These are phyloP conservation scores for Linnemannia schmuckeri DNA, from an alignment of 192 early-diverging fungal genomes.

Conservation along the genomic window DNA sequence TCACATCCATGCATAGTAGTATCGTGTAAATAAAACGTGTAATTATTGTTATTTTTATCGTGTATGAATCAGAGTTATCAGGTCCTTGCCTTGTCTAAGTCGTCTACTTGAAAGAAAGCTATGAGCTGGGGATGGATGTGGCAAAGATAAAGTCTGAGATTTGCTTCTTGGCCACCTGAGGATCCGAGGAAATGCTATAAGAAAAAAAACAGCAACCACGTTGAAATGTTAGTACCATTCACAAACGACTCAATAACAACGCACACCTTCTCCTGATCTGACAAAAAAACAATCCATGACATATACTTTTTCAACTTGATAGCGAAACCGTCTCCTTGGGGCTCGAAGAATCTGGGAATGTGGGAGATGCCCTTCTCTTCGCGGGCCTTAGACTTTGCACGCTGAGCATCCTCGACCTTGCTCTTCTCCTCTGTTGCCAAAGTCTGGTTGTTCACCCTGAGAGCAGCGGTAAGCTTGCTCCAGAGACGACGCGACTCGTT, in stretches of 20 bases:
- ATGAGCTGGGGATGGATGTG: conserved; percentile 8
- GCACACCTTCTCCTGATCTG: not conserved
- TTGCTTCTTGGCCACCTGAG: conserved; percentile 45
- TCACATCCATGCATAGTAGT: not conserved
- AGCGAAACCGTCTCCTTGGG: conserved; percentile 46
- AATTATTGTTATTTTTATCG: not conserved
- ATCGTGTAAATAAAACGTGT: not conserved
- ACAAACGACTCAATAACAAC: not conserved
- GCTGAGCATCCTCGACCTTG: conserved; percentile 81
- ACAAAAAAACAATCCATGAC: not conserved
- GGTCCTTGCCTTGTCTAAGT: not conserved
- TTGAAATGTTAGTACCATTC: not conserved
- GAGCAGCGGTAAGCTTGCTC: conserved; percentile 81
- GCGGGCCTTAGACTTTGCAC: conserved; percentile 66
- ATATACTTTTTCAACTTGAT: conserved; percentile 61
- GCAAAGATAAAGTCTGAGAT: conserved; percentile 46
- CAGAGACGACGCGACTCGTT: conserved; percentile 91
- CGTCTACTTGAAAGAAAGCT: not conserved
- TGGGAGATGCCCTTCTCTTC: conserved; percentile 67
- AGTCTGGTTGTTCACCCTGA: conserved; percentile 73
- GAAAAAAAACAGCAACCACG: not conserved
- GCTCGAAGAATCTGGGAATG: conserved; percentile 74
- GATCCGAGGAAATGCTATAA: conserved; percentile 47
- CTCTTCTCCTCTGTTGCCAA: conserved; percentile 79
- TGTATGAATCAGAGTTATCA: not conserved